These are phyloP conservation scores for Boeremia lycopersici DNA, from an alignment of 2,329 filamentous ascomycete species.

Conservation along the genomic window DNA sequence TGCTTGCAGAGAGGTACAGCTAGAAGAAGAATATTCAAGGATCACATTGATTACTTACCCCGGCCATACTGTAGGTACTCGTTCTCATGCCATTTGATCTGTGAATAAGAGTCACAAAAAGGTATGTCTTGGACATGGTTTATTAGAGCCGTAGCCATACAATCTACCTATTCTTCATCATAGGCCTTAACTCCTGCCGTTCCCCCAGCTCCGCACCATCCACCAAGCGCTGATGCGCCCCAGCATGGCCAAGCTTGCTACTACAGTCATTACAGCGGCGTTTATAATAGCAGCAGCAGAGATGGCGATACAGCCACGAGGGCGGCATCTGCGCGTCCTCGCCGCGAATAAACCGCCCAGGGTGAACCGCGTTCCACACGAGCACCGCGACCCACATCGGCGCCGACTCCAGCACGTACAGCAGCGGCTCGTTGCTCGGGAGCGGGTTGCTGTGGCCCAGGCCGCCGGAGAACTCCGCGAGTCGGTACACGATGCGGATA, in stretches of 20 bases:
- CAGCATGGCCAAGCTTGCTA: conserved; percentile 20
- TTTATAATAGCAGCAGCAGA: conserved; percentile 25
- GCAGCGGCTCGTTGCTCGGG: conserved; percentile 58
- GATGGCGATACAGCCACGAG: conserved; percentile 26
- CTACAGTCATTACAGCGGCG: conserved; percentile 23
- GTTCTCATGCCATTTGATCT: too few relatives aligned
- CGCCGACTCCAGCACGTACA: conserved; percentile 59
- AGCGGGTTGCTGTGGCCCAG: conserved; percentile 51
- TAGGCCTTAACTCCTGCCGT: neutral
- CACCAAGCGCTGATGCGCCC: conserved; percentile 13
- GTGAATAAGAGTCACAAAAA: too few relatives aligned
- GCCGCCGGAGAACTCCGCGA: conserved; percentile 57
- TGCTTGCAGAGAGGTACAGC: too few relatives aligned
- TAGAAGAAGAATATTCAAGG: too few relatives aligned
- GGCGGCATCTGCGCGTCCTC: conserved; percentile 23
- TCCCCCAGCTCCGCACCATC: conserved; percentile 7
- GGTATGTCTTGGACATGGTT: too few relatives aligned
- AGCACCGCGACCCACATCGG: conserved; percentile 58
- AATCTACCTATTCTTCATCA: neutral
- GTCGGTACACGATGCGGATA: conserved; percentile 39
- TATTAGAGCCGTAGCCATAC: too few relatives aligned
- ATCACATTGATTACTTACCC: too few relatives aligned
- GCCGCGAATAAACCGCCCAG: conserved; percentile 21
- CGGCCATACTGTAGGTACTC: too few relatives aligned
- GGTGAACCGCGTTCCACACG: conserved; percentile 24